phyloP scores from a whole-genome alignment of 306 rosid species.

The Cicer bijugum region DNA sequence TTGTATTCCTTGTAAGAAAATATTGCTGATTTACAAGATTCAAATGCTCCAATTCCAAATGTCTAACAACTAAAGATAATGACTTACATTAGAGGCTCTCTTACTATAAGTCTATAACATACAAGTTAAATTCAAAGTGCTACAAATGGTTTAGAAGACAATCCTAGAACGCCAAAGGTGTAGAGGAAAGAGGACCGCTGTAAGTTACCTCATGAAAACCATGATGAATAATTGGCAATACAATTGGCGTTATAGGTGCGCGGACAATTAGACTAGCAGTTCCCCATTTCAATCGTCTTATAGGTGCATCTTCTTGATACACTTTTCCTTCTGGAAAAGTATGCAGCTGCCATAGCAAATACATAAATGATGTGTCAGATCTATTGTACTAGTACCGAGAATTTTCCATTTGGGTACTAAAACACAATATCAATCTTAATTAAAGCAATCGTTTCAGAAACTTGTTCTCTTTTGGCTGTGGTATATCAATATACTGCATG shows the following conservation, averaged over 20 bases:
- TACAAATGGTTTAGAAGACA: neutral
- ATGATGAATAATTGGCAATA: slow-evolving; percentile 81
- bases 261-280: slow-evolving; percentile 95
- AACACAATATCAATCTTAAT: slow-evolving; percentile 3
- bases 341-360: slow-evolving; percentile 63
- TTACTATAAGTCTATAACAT: neutral
- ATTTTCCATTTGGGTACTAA: slow-evolving; percentile 9
- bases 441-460: slow-evolving; percentile 17
- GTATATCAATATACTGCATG: neutral
- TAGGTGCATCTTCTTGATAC: slow-evolving; percentile 77
- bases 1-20: neutral
- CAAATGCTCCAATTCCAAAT: slow-evolving; percentile 28
- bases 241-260: slow-evolving; percentile 75
- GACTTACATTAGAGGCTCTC: slow-evolving; percentile 23
- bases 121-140: slow-evolving; percentile 23
- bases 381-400: neutral
- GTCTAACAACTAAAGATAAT: slow-evolving; percentile 16
- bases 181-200: neutral
- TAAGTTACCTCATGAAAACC: slow-evolving; percentile 78
- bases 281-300: slow-evolving; percentile 88
- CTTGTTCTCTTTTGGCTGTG: slow-evolving; percentile 18
- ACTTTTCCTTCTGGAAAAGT: slow-evolving; percentile 97
- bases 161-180: neutral
- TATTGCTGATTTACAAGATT: slow-evolving; percentile 22
- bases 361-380: slow-evolving; percentile 36